Percentiles rank a stretch among this genome's conserved stretches.
These are phyloP conservation scores for Cnidoscolus chayamansa DNA, from an alignment of 441 rosid species.

Conservation along the genomic window DNA sequence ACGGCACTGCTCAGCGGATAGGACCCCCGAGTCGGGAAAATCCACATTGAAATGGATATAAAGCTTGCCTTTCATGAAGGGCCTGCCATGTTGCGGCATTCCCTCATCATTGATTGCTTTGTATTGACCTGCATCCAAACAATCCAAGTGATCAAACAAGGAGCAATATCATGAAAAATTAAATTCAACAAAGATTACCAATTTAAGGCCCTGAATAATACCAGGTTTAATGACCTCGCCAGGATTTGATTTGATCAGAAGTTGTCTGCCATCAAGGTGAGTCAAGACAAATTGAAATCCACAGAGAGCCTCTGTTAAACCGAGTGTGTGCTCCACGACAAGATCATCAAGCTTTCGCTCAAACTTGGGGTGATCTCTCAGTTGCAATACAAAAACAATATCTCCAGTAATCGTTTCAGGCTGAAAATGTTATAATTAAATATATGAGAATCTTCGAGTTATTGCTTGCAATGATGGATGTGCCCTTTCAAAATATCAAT, in stretches of 20 bases:
- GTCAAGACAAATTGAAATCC: constrained; percentile 67
- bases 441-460: neutral
- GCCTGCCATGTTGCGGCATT: constrained; percentile 59
- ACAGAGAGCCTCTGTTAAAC: constrained; percentile 70
- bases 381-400: constrained; percentile 73
- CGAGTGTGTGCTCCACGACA: constrained; percentile 48
- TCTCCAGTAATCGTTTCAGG: constrained; percentile 72
- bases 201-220: constrained; percentile 27
- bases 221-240: constrained; percentile 78
- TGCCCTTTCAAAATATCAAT: neutral
- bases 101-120: constrained; percentile 78
- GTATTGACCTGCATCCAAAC: constrained; percentile 44
- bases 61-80: constrained; percentile 78
- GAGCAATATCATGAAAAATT: neutral
- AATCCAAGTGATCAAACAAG: neutral
- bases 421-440: constrained; percentile 35
- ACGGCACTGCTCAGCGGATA: constrained; percentile 51
- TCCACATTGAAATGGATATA: constrained; percentile 70
- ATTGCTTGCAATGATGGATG: neutral
- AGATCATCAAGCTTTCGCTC: constrained; percentile 69
- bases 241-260: constrained; percentile 63
- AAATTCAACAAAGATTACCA: neutral
- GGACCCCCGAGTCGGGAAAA: constrained; percentile 50
- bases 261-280: constrained; percentile 71
- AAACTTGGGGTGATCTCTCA: constrained; percentile 68